Percentiles rank a stretch among this genome's conserved stretches.
Conservation (phyloP, 768 basidiomycete genomes). For the Boletus sp. region DNA sequence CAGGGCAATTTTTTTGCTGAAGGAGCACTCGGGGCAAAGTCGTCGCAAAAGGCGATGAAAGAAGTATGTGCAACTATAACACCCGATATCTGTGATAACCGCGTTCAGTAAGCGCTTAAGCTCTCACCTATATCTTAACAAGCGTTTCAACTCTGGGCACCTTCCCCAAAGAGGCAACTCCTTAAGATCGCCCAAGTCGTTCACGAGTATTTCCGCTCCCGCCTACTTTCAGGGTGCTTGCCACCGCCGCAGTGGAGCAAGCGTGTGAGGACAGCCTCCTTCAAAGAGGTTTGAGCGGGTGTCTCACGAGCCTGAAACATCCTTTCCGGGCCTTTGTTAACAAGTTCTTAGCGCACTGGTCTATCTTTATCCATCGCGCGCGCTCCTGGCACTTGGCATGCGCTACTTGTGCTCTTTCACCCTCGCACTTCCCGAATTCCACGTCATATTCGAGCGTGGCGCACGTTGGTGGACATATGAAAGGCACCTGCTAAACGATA, state of each 20-base stretch:
- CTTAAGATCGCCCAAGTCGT: conserved; percentile 9
- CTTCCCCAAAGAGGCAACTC: conserved; percentile 15
- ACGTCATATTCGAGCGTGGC: conserved; percentile 6
- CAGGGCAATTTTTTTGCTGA: background rate
- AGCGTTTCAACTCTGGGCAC: background rate
- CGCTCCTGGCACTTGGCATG: background rate
- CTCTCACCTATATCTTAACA: no score
- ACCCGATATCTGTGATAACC: background rate
- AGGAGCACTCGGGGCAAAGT: background rate
- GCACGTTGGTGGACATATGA: background rate
- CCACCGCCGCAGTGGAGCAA: conserved; percentile 8
- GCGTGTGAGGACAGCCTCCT: conserved; percentile 12
- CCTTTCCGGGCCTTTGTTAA: background rate
- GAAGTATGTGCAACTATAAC: conserved; percentile 5
- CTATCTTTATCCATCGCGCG: background rate
- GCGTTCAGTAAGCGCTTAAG: background rate
- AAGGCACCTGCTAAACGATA: background rate
- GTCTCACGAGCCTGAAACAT: background rate
- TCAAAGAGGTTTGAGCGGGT: background rate
- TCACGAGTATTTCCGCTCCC: conserved; percentile 17
- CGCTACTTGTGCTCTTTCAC: conserved; percentile 11
- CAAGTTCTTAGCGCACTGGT: background rate
- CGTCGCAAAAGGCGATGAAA: background rate
- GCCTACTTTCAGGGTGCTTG: conserved; percentile 3
- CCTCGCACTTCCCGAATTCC: background rate